These are phyloP conservation scores for Penicillium simplicissimum DNA, from an alignment of 495 filamentous ascomycete species.

Conservation along the genomic window DNA sequence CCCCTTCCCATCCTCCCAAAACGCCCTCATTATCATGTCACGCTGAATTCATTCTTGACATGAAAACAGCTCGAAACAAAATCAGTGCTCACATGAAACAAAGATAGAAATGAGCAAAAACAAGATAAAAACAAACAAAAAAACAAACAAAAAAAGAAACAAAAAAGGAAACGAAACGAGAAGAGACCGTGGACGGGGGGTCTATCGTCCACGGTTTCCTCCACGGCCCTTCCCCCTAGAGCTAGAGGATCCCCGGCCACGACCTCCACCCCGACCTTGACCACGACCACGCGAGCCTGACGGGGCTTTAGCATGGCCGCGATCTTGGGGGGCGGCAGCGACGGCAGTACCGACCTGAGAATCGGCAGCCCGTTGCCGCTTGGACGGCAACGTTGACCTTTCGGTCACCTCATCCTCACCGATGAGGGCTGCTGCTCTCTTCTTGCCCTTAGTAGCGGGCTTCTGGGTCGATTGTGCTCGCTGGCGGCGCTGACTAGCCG, in stretches of 20 bases:
- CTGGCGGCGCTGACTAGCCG: background rate
- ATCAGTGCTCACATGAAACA: background rate
- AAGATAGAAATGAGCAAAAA: background rate
- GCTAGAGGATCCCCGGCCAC: background rate
- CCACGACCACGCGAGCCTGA: conserved; percentile 1
- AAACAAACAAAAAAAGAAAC: background rate
- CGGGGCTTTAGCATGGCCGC: background rate
- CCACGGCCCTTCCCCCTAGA: background rate
- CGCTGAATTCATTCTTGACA: background rate
- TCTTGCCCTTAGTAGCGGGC: conserved; percentile 8
- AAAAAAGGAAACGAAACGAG: background rate
- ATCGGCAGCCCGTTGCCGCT: background rate
- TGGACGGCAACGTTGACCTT: background rate
- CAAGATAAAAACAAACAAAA: background rate
- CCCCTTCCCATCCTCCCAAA: background rate
- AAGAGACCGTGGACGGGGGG: background rate
- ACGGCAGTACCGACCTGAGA: background rate
- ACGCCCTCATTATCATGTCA: background rate
- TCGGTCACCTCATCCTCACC: background rate
- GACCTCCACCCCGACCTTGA: background rate
- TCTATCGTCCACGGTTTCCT: background rate
- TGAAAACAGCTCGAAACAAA: background rate
- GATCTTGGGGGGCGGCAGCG: background rate
- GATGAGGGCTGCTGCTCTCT: conserved; percentile 8
- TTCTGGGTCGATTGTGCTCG: background rate